These are phyloP conservation scores for Rubia peregrina DNA, from an alignment of 305 asterid genomes.

Conservation along the genomic window DNA sequence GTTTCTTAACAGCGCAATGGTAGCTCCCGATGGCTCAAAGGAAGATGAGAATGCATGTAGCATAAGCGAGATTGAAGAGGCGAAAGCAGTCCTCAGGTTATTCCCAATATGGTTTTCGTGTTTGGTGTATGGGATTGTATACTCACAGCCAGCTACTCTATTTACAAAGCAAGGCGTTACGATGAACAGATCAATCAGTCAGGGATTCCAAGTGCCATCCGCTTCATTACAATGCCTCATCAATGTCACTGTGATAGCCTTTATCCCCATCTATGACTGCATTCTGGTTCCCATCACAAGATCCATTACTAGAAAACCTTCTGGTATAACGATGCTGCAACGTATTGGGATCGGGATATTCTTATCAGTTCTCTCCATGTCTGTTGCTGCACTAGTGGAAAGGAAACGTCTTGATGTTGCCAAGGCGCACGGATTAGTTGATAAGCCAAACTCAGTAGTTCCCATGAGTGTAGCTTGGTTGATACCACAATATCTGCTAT, in stretches of 20 bases:
- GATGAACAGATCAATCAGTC: slow-evolving; percentile 34
- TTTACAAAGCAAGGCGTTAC: slow-evolving; percentile 56
- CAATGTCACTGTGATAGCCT: slow-evolving; percentile 26
- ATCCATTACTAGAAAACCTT: slow-evolving; percentile 25
- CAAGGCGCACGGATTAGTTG: slow-evolving; percentile 24
- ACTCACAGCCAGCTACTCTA: slow-evolving; percentile 33
- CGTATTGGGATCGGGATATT: slow-evolving; percentile 14
- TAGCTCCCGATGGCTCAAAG: slow-evolving; percentile 14
- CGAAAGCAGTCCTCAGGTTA: not conserved
- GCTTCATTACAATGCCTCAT: slow-evolving; percentile 23
- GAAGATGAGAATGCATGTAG: not conserved
- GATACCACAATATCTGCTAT: slow-evolving; percentile 13
- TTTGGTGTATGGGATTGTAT: slow-evolving; percentile 20
- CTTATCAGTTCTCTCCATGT: slow-evolving; percentile 31
- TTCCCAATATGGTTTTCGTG: not conserved
- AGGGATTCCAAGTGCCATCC: slow-evolving; percentile 18
- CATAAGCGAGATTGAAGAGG: not conserved
- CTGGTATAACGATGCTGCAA: slow-evolving; percentile 54
- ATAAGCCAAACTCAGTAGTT: slow-evolving; percentile 24
- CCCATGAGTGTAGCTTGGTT: slow-evolving; percentile 49
- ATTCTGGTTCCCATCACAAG: slow-evolving; percentile 21
- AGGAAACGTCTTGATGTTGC: slow-evolving; percentile 20
- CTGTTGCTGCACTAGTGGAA: slow-evolving; percentile 40
- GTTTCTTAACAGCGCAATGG: slow-evolving; percentile 37
- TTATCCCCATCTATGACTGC: slow-evolving; percentile 30